Percentiles rank a stretch among this genome's conserved stretches.
phyloP scores from a whole-genome alignment of 345 rosid species.

The Moricandia moricandioides region DNA sequence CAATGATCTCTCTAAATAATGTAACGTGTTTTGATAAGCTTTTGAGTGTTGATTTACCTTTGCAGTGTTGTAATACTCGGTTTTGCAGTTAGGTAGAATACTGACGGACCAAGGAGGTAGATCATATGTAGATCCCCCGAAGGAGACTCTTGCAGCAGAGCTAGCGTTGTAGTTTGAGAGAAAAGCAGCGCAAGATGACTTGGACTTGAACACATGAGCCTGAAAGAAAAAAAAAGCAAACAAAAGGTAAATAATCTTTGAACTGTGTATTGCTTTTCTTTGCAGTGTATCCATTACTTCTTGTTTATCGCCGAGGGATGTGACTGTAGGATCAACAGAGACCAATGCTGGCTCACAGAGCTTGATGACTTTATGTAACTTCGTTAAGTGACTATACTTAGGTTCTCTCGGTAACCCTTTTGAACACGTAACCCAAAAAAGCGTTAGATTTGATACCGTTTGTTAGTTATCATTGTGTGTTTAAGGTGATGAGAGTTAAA shows the following conservation, averaged over 20 bases:
- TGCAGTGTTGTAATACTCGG: slow-evolving; percentile 72
- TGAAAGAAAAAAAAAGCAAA: slow-evolving; percentile 20
- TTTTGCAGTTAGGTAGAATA: slow-evolving; percentile 79
- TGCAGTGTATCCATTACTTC: slow-evolving; percentile 44
- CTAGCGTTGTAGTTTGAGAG: slow-evolving; percentile 61
- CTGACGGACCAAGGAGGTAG: slow-evolving; percentile 93
- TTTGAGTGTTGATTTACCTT: slow-evolving; percentile 39
- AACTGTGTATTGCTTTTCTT: background rate
- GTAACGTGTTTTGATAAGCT: background rate
- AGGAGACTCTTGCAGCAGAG: slow-evolving; percentile 51
- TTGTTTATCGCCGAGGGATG: slow-evolving; percentile 61
- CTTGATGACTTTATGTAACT: slow-evolving; percentile 68
- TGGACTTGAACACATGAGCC: slow-evolving; percentile 70
- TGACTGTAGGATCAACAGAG: slow-evolving; percentile 46
- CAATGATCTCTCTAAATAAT: slow-evolving; percentile 16
- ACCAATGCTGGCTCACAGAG: slow-evolving; percentile 63
- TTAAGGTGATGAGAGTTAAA: background rate
- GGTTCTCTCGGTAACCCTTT: slow-evolving; percentile 82
- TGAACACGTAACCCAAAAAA: background rate
- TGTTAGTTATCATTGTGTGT: background rate
- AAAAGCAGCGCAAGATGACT: slow-evolving; percentile 70
- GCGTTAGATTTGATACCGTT: background rate
- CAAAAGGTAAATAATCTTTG: background rate
- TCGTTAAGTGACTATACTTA: slow-evolving; percentile 69
- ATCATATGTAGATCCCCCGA: slow-evolving; percentile 49